These are phyloP conservation scores for Bryoglossum gracile DNA, from an alignment of 495 filamentous ascomycete species.

Conservation along the genomic window DNA sequence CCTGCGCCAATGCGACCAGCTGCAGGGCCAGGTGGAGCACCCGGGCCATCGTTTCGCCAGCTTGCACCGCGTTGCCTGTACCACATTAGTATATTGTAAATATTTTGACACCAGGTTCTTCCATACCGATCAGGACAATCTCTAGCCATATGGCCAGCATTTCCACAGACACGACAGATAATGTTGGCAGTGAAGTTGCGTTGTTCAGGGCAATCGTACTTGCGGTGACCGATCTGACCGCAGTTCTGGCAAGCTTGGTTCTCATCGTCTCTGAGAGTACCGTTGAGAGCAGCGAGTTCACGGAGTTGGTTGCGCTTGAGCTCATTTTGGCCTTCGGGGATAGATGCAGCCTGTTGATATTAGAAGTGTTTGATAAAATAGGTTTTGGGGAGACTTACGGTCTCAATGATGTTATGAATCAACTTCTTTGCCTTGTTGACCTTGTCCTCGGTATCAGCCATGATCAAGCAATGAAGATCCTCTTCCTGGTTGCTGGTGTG, in stretches of 20 bases:
- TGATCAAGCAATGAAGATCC: constrained; percentile 96
- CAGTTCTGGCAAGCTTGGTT: constrained; percentile 99
- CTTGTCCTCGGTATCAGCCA: constrained; percentile 98
- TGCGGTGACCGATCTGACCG: constrained; percentile 97
- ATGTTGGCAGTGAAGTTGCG: constrained; percentile 97
- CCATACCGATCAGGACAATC: constrained; percentile 70
- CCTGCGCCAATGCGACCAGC: constrained; percentile 66
- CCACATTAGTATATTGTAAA: constrained; percentile 30
- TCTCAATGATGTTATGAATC: constrained; percentile 97
- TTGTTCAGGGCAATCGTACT: constrained; percentile 97
- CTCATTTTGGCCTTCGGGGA: constrained; percentile 96
- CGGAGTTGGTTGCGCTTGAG: constrained; percentile 97
- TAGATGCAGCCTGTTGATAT: constrained; percentile 76
- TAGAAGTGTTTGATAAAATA: constrained; percentile 17
- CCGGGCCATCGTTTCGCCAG: constrained; percentile 72
- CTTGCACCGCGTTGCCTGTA: constrained; percentile 65
- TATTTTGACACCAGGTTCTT: neutral
- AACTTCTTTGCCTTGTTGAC: constrained; percentile 96
- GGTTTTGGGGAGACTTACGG: constrained; percentile 51
- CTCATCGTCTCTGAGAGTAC: constrained; percentile 95
- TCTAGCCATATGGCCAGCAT: constrained; percentile 86
- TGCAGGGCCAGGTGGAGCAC: constrained; percentile 36
- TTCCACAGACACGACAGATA: constrained; percentile 97
- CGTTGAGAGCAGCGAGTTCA: constrained; percentile 93
- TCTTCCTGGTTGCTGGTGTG: constrained; percentile 99